phyloP scores from a whole-genome alignment of 345 rosid genomes.

The Clarkia xantiana region DNA sequence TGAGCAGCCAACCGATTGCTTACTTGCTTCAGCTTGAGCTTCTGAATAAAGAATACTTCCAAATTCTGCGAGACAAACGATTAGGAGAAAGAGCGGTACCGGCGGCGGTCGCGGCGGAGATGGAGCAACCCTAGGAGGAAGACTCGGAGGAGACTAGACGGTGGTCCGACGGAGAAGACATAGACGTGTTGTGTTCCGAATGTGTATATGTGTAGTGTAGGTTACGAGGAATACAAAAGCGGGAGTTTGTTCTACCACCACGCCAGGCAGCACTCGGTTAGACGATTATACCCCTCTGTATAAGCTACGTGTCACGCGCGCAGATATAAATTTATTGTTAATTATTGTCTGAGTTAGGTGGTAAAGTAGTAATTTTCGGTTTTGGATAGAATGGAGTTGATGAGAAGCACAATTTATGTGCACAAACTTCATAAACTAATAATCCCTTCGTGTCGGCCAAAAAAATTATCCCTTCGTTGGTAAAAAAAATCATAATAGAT shows the following conservation, averaged over 20 bases:
- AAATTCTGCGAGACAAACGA: no score
- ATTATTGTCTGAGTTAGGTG: no score
- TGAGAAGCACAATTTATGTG: no score
- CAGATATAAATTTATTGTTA: no score
- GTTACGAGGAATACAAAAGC: background rate
- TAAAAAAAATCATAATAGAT: no score
- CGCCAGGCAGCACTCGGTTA: background rate
- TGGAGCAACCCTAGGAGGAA: background rate
- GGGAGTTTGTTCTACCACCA: conserved; percentile 3
- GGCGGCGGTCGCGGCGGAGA: background rate
- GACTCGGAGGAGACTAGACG: background rate
- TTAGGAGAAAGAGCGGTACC: background rate
- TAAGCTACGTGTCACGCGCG: no score
- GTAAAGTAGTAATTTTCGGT: no score
- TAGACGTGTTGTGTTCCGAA: background rate
- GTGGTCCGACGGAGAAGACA: background rate
- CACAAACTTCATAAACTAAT: no score
- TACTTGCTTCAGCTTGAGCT: background rate
- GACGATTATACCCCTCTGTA: conserved; percentile 1
- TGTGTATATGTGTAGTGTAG: background rate
- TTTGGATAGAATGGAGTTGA: no score
- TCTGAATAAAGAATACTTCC: background rate
- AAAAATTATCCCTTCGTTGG: no score
- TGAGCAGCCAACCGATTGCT: background rate
- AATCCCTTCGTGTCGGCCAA: no score